Evolutionary conservation across 2,329 filamentous ascomycete species (phyloP), one percentile per base, ranked within the genome.

Genomic region (Pezicula rhizophila): DNA sequence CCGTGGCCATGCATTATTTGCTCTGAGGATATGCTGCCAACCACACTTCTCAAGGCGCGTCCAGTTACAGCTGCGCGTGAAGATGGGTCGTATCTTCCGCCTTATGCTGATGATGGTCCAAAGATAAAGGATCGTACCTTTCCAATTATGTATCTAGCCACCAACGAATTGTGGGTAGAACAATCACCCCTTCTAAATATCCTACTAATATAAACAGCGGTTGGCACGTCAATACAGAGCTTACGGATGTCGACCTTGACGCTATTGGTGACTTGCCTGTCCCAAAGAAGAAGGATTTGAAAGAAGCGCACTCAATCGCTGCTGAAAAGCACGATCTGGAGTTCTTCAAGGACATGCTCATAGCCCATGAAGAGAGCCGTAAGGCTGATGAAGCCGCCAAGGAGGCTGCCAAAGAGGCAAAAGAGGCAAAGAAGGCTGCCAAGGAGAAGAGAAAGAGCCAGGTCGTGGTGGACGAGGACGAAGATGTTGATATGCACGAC

Each of bases 1-100:
- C 85, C 89, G 35, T 99, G 93, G 93, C 93, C 93, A 14, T 85
- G 89, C 47, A 87, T 99, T 64, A 82, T 99, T 60, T 93, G 89
- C 66, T 90, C 96, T 65, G 92, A 99, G 68, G 84, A 85, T 53
- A 97, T 99, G 85, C 82, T 99, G 17, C 92, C 93, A 2, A 76
- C 83, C 50, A 82, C 78, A 12, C 78, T 99, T 20, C 70, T 95
- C 47, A 86, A 78, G 61, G 80, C 79, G 41, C 85, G 93, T 52
- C 93, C 92, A 8, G 88, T 95, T 46, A 90, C 89, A 40, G 90
- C 92, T 18, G 83, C 81, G 59, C 82, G 87, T 50, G 72, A 80
- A 18, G 92, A 97, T 68, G 92, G 92, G 50, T 87, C 85, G 37
- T 96, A 93, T 67, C 84, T 88, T 47, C 88, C 90, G 51, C 87